Evolutionary conservation across 352 stramenopile genomes (phyloP).

Genomic region (Heterotrichella gracilis): DNA sequence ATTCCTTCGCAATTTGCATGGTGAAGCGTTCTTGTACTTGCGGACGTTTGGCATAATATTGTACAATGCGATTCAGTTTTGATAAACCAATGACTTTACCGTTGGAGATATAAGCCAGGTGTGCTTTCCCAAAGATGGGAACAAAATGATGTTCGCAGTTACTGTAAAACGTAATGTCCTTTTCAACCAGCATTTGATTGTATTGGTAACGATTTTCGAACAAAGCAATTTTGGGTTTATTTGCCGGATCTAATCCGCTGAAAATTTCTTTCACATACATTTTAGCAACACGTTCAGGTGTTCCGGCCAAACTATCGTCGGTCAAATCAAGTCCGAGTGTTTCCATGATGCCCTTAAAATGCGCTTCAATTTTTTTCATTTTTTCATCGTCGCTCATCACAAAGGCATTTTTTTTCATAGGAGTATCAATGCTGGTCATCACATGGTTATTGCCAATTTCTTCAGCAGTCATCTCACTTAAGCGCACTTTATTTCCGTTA

Average conservation of each 20-base stretch:
- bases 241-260: neutral
- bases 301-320: neutral
- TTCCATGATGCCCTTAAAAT: neutral
- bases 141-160: slow-evolving; percentile 6
- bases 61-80: slow-evolving; percentile 4
- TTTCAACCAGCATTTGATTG: slow-evolving; percentile 4
- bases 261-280: slow-evolving; percentile 2
- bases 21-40: neutral
- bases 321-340: neutral
- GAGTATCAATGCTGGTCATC: neutral
- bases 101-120: neutral
- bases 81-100: neutral
- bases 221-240: neutral
- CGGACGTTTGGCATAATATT: neutral
- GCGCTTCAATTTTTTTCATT: neutral
- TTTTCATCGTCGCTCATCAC: neutral
- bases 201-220: slow-evolving; percentile 8
- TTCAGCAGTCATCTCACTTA: too few relatives aligned
- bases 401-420: neutral
- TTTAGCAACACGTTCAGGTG: neutral
- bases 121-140: neutral
- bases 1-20: neutral
- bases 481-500: neutral
- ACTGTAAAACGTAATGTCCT: slow-evolving; percentile 1
- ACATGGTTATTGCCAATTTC: neutral